phyloP scores from a whole-genome alignment of 495 filamentous ascomycete genomes.

The Aspergillus avenaceus region DNA sequence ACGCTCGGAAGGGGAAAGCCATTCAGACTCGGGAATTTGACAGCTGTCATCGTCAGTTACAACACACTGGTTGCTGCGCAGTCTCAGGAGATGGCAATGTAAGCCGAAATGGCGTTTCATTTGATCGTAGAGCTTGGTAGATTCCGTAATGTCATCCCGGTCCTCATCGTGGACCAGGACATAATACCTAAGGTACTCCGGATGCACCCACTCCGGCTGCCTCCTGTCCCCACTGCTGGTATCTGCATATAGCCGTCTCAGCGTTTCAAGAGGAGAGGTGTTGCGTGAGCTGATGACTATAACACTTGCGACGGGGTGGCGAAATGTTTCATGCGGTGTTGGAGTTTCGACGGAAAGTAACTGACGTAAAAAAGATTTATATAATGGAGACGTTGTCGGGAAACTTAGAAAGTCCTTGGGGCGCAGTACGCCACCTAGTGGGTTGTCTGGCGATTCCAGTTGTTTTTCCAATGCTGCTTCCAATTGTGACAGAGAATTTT shows the following conservation, averaged over 20 bases:
- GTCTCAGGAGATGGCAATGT: conserved; percentile 85
- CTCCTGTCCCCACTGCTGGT: conserved; percentile 64
- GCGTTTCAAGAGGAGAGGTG: conserved; percentile 71
- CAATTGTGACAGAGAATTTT: conserved; percentile 43
- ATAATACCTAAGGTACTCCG: conserved; percentile 91
- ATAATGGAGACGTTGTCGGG: conserved; percentile 57
- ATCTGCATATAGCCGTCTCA: conserved; percentile 74
- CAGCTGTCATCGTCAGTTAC: conserved; percentile 91
- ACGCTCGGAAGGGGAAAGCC: conserved; percentile 86
- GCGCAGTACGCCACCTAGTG: conserved; percentile 30
- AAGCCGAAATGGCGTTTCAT: conserved; percentile 97
- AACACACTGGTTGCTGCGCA: conserved; percentile 79
- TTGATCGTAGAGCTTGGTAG: conserved; percentile 83
- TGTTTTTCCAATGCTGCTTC: conserved; percentile 56
- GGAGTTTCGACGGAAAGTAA: conserved; percentile 73
- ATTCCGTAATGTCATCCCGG: conserved; percentile 82
- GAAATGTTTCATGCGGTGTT: conserved; percentile 84
- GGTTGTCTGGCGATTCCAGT: conserved; percentile 30
- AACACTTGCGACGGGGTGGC: conserved; percentile 92
- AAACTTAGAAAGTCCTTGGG: conserved; percentile 29
- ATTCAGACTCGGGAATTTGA: conserved; percentile 73
- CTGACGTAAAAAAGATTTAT: conserved; percentile 75
- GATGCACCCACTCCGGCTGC: conserved; percentile 77
- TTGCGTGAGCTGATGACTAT: conserved; percentile 92
- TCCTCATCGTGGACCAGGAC: conserved; percentile 98